Evolutionary conservation across 176 grass and related monocot species (phyloP).

Genomic region (Alloteropsis semialata): DNA sequence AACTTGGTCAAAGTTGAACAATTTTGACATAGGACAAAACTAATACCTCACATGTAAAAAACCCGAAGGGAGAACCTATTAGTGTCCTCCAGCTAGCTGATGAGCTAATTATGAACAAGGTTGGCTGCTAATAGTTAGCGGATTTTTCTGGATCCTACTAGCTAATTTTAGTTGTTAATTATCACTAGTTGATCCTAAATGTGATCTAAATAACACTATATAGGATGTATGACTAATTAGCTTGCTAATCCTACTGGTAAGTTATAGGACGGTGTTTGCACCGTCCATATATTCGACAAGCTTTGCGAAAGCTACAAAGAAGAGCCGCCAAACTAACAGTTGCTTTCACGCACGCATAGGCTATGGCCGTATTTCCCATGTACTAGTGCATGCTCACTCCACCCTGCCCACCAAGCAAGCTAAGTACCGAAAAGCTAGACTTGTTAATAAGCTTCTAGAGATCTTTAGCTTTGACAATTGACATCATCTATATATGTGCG

Average conservation of each 20-base stretch:
- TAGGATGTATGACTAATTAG: too few relatives aligned
- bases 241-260: neutral
- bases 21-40: too few relatives aligned
- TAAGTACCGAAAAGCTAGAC: neutral
- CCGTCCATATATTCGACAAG: conserved; percentile 13
- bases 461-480: conserved; percentile 39
- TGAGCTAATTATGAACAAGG: too few relatives aligned
- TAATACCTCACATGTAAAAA: too few relatives aligned
- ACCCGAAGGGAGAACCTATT: too few relatives aligned
- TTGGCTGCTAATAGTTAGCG: too few relatives aligned
- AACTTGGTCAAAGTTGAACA: too few relatives aligned
- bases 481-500: neutral
- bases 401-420: conserved; percentile 5
- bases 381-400: neutral
- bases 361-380: conserved; percentile 22
- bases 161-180: too few relatives aligned
- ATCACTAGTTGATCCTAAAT: too few relatives aligned
- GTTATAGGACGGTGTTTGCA: conserved; percentile 8
- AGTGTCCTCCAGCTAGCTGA: too few relatives aligned
- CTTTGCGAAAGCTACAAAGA: conserved; percentile 12
- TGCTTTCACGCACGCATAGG: conserved; percentile 30
- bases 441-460: conserved; percentile 45
- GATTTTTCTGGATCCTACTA: too few relatives aligned
- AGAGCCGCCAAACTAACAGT: conserved; percentile 12
- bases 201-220: too few relatives aligned